Conservation (phyloP, 306 rosid genomes). For the Phaseolus lunatus region DNA sequence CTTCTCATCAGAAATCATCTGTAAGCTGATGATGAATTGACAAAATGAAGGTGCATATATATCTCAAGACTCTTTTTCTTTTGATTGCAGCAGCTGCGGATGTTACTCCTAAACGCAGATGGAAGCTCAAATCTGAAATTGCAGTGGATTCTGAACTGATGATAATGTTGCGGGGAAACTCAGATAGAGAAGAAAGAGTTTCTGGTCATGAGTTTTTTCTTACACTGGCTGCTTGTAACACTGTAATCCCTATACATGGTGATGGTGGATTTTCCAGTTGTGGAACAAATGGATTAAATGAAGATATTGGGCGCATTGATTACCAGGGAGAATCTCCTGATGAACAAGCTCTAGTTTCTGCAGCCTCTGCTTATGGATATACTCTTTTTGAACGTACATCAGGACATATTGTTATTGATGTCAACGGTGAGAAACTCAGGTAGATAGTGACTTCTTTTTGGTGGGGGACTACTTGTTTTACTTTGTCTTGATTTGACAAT, state of each 20-base stretch:
- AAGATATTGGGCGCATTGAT: slow-evolving; percentile 54
- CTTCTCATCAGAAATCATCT: slow-evolving; percentile 25
- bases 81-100: slow-evolving; percentile 50
- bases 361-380: slow-evolving; percentile 93
- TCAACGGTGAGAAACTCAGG: slow-evolving; percentile 96
- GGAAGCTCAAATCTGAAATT: slow-evolving; percentile 81
- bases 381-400: slow-evolving; percentile 97
- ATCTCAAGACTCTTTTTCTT: slow-evolving; percentile 17
- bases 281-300: slow-evolving; percentile 54
- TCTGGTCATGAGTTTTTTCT: slow-evolving; percentile 92
- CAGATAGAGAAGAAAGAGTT: slow-evolving; percentile 63
- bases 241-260: slow-evolving; percentile 80
- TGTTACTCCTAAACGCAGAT: slow-evolving; percentile 56
- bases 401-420: slow-evolving; percentile 90
- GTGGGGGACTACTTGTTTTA: slow-evolving; percentile 30
- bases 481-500: slow-evolving; percentile 27
- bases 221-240: slow-evolving; percentile 95
- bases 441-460: slow-evolving; percentile 62
- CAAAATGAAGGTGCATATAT: slow-evolving; percentile 33
- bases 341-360: slow-evolving; percentile 96
- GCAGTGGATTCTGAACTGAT: slow-evolving; percentile 70
- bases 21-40: slow-evolving; percentile 33
- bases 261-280: slow-evolving; percentile 51
- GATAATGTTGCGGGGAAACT: slow-evolving; percentile 60
- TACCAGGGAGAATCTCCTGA: slow-evolving; percentile 99